Base-by-base conservation (phyloP, 108 stramenopile genomes). In the Pseudonitzschia delicatissima region DNA sequence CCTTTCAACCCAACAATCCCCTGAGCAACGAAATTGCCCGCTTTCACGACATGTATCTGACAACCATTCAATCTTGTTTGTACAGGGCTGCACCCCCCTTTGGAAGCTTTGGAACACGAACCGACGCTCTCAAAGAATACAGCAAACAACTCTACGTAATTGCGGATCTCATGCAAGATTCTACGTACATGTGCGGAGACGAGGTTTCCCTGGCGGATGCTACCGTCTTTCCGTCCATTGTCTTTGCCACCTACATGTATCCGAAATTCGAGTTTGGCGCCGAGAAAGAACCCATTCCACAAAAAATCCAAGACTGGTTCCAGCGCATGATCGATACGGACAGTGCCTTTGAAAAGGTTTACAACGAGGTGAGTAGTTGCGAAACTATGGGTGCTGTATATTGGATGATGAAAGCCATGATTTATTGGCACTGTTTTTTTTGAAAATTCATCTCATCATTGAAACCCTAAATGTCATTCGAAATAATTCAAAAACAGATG, bases 181-280 rank as follows among this genome's bases (percentile, higher is more conserved):
- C 77, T 3, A 40, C 48, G 13, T 98, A 91, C 67, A 71, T 98
- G n/a, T 94, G 91, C 39, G 96, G 96, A 25, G 44, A 61, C 4
- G 95, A 96, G 57, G 77, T 96, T 44, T 95, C 94, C 13, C 67
- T 96, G 45, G 97, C 96, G 4, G 97, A 98, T 79, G 96, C 95
- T 11, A 83, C 96, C 3, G 62, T 94, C 7, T 97, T 96, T 69
- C 95, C 96, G 1, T 88, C 96, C 0, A 45, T 87, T 18, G 73
- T 93, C 40, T 97, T 98, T 80, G 81, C 90, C 2, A 64, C 76
- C 5, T 77, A 79, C 64, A 96, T 98, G 88, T 82, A 95, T 57
- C 96, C 97, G 40, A 96, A 93, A 68, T 98, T 95, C 66, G 95
- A 81, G 37, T 63, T 40, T n/a, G 17, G 7, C 5, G 20, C 21